These are phyloP conservation scores for Filosporella fistucella DNA, from an alignment of 495 filamentous ascomycete genomes.

Conservation along the genomic window DNA sequence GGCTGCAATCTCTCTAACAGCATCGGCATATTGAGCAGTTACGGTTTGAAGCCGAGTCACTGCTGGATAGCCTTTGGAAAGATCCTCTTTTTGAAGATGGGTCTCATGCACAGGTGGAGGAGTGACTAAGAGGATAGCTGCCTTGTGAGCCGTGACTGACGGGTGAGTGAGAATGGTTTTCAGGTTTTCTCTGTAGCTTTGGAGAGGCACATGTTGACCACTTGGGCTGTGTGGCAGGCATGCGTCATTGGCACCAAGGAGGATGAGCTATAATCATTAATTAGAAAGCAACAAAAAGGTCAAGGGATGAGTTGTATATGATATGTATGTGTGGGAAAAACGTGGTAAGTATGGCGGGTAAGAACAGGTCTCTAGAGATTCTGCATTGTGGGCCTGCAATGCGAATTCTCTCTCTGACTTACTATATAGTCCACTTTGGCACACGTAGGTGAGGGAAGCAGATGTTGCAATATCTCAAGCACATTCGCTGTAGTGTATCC, in stretches of 20 bases:
- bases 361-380: too few species aligned
- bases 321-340: too few species aligned
- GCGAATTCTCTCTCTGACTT: too few species aligned
- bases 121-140: constrained; percentile 58
- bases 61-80: constrained; percentile 30
- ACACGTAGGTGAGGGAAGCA: constrained; percentile 33
- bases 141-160: constrained; percentile 48
- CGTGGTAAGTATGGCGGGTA: too few species aligned
- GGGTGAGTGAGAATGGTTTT: constrained; percentile 53
- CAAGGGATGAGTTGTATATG: too few species aligned
- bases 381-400: too few species aligned
- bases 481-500: constrained; percentile 66
- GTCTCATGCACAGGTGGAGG: constrained; percentile 65
- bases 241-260: constrained; percentile 75
- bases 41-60: constrained; percentile 44
- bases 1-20: constrained; percentile 41
- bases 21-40: constrained; percentile 57
- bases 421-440: constrained; percentile 54
- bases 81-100: constrained; percentile 36
- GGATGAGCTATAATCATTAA: constrained; percentile 22
- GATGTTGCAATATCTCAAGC: constrained; percentile 49
- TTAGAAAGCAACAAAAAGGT: too few species aligned
- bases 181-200: constrained; percentile 54
- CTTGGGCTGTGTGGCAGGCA: constrained; percentile 44
- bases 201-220: constrained; percentile 57